Conservation (phyloP, 169 alveolate genomes). For the Plasmodium falciparum region DNA sequence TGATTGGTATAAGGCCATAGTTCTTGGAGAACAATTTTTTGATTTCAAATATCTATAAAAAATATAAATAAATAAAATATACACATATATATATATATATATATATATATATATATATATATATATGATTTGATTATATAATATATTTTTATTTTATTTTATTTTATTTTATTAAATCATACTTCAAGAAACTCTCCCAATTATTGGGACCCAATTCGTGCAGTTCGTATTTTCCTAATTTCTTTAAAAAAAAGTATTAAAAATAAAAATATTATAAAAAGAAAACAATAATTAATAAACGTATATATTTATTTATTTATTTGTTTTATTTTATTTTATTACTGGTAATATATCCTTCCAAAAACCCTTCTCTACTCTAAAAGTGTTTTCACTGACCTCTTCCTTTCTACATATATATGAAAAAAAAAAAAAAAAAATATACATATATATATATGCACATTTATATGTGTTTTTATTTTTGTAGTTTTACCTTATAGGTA, state of each 20-base stretch:
- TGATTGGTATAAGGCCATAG: conserved; percentile 81
- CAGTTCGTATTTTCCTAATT: conserved; percentile 65
- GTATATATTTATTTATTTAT: background rate
- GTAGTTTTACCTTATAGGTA: conserved; percentile 38
- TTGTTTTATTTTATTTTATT: background rate
- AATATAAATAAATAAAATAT: conserved; percentile 2
- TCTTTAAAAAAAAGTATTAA: conserved; percentile 31
- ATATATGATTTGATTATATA: background rate
- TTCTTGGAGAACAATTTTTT: conserved; percentile 81
- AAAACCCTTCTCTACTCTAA: conserved; percentile 58
- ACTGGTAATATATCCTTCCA: conserved; percentile 66
- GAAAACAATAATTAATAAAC: background rate
- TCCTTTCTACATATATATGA: conserved; percentile 22
- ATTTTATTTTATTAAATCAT: conserved; percentile 12
- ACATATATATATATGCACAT: background rate
- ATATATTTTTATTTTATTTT: no score
- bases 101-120: no score
- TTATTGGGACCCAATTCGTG: conserved; percentile 67
- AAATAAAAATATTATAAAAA: background rate
- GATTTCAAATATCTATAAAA: conserved; percentile 78
- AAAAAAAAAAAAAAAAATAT: no score
- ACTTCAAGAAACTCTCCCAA: conserved; percentile 70
- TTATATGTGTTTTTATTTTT: background rate
- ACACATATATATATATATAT: no score
- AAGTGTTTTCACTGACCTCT: conserved; percentile 68